Percentiles rank a stretch among this genome's conserved stretches.
These are phyloP conservation scores for Hirsutella minnesotensis DNA, from an alignment of 2,329 filamentous ascomycete species.

Conservation along the genomic window DNA sequence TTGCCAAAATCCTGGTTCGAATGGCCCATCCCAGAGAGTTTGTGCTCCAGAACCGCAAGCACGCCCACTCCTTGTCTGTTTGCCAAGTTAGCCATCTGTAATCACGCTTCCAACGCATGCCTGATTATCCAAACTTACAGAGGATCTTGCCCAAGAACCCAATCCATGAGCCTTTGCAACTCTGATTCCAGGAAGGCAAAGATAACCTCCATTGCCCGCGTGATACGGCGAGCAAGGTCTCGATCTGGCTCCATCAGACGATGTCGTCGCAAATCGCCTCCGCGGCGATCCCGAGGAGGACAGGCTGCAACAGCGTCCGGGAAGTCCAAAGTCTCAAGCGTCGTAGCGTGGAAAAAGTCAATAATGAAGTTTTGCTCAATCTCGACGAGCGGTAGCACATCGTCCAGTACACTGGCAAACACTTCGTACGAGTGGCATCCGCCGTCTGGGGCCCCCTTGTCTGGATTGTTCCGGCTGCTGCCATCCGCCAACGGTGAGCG, in stretches of 20 bases:
- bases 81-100: conserved; percentile 6
- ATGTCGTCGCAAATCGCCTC: conserved; percentile 60
- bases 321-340: conserved; percentile 70
- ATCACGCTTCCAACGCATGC: no score
- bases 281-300: conserved; percentile 54
- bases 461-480: conserved; percentile 32
- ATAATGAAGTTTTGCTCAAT: conserved; percentile 96
- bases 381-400: conserved; percentile 70
- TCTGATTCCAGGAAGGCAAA: conserved; percentile 75
- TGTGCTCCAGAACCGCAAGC: conserved; percentile 68
- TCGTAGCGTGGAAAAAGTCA: conserved; percentile 95
- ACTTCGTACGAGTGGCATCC: conserved; percentile 67
- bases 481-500: conserved; percentile 57
- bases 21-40: conserved; percentile 67
- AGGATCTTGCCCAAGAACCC: conserved; percentile 69
- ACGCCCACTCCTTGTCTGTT: conserved; percentile 78
- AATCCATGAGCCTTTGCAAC: conserved; percentile 69
- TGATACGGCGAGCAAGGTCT: conserved; percentile 70
- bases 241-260: conserved; percentile 83
- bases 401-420: conserved; percentile 68
- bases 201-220: conserved; percentile 79
- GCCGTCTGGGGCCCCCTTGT: conserved; percentile 50
- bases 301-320: conserved; percentile 61
- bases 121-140: no score
- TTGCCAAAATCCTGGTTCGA: conserved; percentile 89